Percentiles rank a stretch among this genome's conserved stretches.
phyloP scores from a whole-genome alignment of 495 filamentous ascomycete species.

The Melanomma pulvis-pyrius region DNA sequence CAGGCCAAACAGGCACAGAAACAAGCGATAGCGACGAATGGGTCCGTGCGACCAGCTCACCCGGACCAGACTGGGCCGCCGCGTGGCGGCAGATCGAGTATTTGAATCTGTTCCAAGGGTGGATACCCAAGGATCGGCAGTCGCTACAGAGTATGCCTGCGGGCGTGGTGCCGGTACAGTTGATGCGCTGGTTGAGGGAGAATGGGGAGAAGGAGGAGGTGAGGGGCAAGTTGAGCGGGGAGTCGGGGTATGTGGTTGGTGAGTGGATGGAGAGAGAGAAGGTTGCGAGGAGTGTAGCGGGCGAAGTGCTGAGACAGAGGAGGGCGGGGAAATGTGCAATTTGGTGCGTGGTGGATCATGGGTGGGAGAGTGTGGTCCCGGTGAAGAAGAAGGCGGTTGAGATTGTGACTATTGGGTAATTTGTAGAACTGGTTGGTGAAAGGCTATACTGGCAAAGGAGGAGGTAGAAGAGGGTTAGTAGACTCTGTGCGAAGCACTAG shows the following conservation, averaged over 20 bases:
- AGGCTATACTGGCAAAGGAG: too few species aligned
- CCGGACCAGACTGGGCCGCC: conserved; percentile 55
- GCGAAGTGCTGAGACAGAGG: conserved; percentile 17
- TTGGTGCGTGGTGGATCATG: conserved; percentile 28
- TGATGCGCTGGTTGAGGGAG: conserved; percentile 28
- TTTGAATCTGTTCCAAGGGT: conserved; percentile 57
- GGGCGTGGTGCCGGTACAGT: conserved; percentile 14
- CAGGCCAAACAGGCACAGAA: background rate
- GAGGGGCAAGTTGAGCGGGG: background rate
- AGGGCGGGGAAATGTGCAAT: background rate
- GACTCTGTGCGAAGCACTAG: too few species aligned
- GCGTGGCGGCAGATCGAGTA: conserved; percentile 56
- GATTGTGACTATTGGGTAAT: background rate
- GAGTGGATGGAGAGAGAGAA: conserved; percentile 39
- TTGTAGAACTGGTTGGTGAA: too few species aligned
- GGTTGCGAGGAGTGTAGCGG: conserved; percentile 23
- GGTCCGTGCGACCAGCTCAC: background rate
- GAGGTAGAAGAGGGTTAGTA: too few species aligned
- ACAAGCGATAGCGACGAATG: conserved; percentile 16
- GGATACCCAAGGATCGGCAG: conserved; percentile 38
- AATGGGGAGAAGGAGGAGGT: conserved; percentile 1
- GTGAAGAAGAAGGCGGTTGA: background rate
- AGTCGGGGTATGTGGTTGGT: background rate
- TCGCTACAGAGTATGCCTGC: conserved; percentile 27
- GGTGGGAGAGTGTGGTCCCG: conserved; percentile 19